Evolutionary conservation across 163 green algal species (phyloP), one percentile per base, ranked within the genome.

Genomic region (Scenedesmus sp.): DNA sequence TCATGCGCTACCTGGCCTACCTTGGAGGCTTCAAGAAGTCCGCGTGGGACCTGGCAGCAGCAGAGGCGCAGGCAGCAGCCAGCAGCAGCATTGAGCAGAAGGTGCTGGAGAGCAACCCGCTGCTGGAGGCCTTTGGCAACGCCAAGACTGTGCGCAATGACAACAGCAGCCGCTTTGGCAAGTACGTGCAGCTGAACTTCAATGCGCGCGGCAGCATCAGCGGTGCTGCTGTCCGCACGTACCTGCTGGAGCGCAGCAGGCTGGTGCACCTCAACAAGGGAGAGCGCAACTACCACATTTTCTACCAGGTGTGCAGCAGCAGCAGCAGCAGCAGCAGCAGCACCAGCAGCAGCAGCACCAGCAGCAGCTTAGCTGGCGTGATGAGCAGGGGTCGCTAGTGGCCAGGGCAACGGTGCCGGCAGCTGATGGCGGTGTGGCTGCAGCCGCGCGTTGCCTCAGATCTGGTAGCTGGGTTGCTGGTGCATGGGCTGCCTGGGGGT

Each of bases 121-220:
- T 99, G 91, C 95, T 99, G 86, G 98, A 99, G 92, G 98, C 98
- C 1, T 99, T 99, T 94, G 98, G 98, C 51, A 99, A 99, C 93
- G 98, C 98, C 81, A 99, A 99, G 93, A 99, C 98, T 0, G 96
- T 98, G 79, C 94, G 98, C 49, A 99, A 99, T 92, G 96, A 99
- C 95, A 99, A 99, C 95, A 99, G 96, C 13, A 99, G 96, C 20
- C 96, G 98, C 43, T 99, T 99, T 91, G 98, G 98, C 30, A 99
- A 99, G 94, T 99, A 99, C 92, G 96, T 99, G 35, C 97, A 99
- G 94, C 98, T 99, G 86, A 97, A 99, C 93, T 99, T 99, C 94
- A 97, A 99, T 94, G 92, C 91, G 43, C 73, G 94, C 18, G 97
- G 98, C 24, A 90, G 96, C 30, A 99, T 99, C 89, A 98, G 93